Percentiles rank a stretch among this genome's conserved stretches.
These are phyloP conservation scores for Durusdinium trenchii DNA, from an alignment of 73 alveolate genomes.

Conservation along the genomic window DNA sequence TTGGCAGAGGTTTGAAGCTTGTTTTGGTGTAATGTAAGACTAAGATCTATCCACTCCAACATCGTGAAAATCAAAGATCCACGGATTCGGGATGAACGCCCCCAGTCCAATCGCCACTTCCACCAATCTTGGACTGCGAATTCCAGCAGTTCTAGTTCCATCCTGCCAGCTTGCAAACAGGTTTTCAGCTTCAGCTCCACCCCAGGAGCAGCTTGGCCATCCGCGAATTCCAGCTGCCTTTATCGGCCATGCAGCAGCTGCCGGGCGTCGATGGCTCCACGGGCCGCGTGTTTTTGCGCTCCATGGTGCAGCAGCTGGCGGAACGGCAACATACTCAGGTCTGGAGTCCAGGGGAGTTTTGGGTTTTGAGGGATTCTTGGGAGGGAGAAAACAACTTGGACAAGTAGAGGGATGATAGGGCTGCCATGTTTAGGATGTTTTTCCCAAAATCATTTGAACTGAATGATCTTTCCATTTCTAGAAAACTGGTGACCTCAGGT, in stretches of 20 bases:
- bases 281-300: conserved; percentile 50
- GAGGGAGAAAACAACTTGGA: too few relatives aligned
- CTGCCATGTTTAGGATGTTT: too few relatives aligned
- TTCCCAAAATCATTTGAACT: too few relatives aligned
- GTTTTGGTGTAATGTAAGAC: neutral
- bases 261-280: conserved; percentile 70
- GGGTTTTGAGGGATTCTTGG: too few relatives aligned
- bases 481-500: too few relatives aligned
- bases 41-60: neutral
- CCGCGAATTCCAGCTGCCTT: conserved; percentile 38
- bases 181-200: neutral
- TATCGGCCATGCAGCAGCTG: conserved; percentile 67
- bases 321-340: conserved; percentile 60
- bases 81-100: neutral
- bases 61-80: neutral
- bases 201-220: conserved; percentile 60
- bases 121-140: neutral
- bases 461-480: too few relatives aligned
- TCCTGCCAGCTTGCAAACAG: neutral
- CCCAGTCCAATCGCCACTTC: neutral
- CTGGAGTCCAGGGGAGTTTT: too few relatives aligned
- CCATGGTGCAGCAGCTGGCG: conserved; percentile 54
- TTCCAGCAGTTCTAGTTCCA: neutral
- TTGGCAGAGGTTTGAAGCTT: neutral
- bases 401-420: too few relatives aligned